A percentile compares a stretch with the other conserved stretches of the same genome.
Evolutionary conservation across 1,284 basidiomycete species (phyloP).

Genomic region (Microbotryum scabiosae): DNA sequence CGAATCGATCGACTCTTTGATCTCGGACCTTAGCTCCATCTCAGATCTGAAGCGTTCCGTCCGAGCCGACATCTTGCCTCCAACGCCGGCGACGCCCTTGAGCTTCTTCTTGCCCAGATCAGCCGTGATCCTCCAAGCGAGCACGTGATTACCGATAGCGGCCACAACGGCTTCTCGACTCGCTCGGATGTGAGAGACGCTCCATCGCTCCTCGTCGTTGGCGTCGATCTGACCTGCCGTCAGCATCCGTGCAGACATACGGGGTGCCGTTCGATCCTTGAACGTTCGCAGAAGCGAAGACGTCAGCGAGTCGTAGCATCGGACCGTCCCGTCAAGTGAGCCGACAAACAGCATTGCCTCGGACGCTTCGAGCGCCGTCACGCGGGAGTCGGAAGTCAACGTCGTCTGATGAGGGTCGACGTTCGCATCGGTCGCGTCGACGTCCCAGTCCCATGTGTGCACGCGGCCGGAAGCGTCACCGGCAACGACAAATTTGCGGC

Average conservation of each 20-base stretch:
- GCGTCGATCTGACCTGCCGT: slow-evolving; percentile 21
- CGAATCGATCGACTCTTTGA: slow-evolving; percentile 23
- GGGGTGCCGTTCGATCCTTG: slow-evolving; percentile 29
- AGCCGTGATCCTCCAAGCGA: slow-evolving; percentile 27
- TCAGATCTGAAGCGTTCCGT: neutral
- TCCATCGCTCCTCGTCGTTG: slow-evolving; percentile 33
- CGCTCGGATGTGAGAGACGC: slow-evolving; percentile 24
- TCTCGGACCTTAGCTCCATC: too few relatives aligned
- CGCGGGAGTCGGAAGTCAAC: slow-evolving; percentile 10
- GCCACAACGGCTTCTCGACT: slow-evolving; percentile 29
- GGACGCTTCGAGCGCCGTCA: slow-evolving; percentile 29
- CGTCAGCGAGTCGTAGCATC: slow-evolving; percentile 22
- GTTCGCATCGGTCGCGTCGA: neutral
- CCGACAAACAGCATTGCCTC: slow-evolving; percentile 30
- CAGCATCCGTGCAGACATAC: slow-evolving; percentile 29
- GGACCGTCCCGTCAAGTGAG: slow-evolving; percentile 29
- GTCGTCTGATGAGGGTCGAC: slow-evolving; percentile 12
- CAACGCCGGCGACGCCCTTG: neutral
- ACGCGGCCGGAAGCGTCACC: slow-evolving; percentile 26
- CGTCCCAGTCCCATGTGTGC: slow-evolving; percentile 29
- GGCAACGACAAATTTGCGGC: slow-evolving; percentile 21
- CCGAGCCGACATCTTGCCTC: neutral
- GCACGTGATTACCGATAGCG: slow-evolving; percentile 26
- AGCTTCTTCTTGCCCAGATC: slow-evolving; percentile 21
- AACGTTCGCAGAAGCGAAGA: slow-evolving; percentile 25